Percentiles rank a stretch among this genome's conserved stretches.
Evolutionary conservation across 768 basidiomycete genomes (phyloP).

Genomic region (Mycena crocata): DNA sequence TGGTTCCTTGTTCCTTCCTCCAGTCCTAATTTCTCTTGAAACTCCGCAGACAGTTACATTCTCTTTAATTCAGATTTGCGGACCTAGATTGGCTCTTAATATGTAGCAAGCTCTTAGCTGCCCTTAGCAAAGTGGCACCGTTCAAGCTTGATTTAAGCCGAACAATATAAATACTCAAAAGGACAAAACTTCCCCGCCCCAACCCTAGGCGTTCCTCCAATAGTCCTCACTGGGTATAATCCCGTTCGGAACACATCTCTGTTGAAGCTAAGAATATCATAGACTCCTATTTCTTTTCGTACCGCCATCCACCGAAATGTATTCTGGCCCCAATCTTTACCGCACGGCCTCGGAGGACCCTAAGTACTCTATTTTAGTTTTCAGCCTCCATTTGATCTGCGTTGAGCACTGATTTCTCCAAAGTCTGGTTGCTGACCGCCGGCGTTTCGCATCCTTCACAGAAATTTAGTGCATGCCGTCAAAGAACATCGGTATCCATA

Average conservation of each 20-base stretch:
- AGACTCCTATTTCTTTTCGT: neutral
- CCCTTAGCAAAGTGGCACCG: too few relatives aligned
- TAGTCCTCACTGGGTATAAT: too few relatives aligned
- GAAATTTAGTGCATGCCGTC: neutral
- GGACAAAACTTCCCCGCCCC: too few relatives aligned
- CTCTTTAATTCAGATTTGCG: too few relatives aligned
- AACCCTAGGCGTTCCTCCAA: too few relatives aligned
- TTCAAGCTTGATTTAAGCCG: too few relatives aligned
- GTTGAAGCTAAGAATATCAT: neutral
- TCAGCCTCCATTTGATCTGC: slow-evolving; percentile 1
- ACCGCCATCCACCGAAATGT: neutral
- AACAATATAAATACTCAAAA: too few relatives aligned
- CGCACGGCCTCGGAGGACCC: neutral
- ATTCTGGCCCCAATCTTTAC: neutral
- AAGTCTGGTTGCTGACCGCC: neutral
- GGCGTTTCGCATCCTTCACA: neutral
- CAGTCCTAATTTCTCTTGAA: too few relatives aligned
- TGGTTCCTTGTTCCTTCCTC: too few relatives aligned
- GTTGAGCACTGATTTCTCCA: neutral
- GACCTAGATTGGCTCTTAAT: too few relatives aligned
- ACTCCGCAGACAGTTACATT: too few relatives aligned
- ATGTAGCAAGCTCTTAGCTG: too few relatives aligned
- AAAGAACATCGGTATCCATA: neutral
- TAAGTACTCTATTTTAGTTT: neutral
- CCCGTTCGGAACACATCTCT: neutral